Conservation (phyloP, 148 eudicot species). For the Camellia japonica region DNA sequence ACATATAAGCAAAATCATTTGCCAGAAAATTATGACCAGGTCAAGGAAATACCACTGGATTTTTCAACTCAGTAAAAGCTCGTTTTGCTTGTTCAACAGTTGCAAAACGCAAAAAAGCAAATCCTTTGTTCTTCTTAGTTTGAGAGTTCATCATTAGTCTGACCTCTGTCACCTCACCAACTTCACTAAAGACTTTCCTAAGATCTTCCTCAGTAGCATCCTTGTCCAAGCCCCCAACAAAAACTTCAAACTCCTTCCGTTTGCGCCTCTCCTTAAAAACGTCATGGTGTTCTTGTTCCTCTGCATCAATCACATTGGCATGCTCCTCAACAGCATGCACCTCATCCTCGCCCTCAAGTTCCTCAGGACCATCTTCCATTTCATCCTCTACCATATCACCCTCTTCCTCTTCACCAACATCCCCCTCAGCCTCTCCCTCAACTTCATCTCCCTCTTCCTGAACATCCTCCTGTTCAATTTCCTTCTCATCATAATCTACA, state of each 20-base stretch:
- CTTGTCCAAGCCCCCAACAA: constrained; percentile 99
- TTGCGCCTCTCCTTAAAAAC: constrained; percentile 86
- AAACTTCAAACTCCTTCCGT: constrained; percentile 89
- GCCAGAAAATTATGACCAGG: constrained; percentile 39
- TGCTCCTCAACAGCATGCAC: constrained; percentile 58
- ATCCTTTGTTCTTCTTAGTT: constrained; percentile 96
- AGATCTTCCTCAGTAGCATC: constrained; percentile 97
- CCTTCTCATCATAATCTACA: constrained; percentile 88
- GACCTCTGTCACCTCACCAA: constrained; percentile 85
- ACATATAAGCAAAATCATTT: constrained; percentile 24
- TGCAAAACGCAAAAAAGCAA: constrained; percentile 96
- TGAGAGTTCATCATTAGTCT: constrained; percentile 96
- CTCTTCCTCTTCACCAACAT: constrained; percentile 58
- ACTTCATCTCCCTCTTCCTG: constrained; percentile 70
- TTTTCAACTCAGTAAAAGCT: constrained; percentile 84
- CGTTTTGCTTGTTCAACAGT: constrained; percentile 94
- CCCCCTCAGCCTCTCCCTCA: constrained; percentile 62
- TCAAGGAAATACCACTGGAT: constrained; percentile 80
- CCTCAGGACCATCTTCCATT: constrained; percentile 64
- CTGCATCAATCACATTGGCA: constrained; percentile 56
- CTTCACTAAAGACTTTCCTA: constrained; percentile 76
- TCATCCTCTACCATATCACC: constrained; percentile 66
- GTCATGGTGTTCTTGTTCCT: constrained; percentile 82
- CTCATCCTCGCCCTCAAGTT: constrained; percentile 69
- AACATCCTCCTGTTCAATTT: constrained; percentile 59